These are phyloP conservation scores for Paramecium octaurelia DNA, from an alignment of 73 alveolate species.

Conservation along the genomic window DNA sequence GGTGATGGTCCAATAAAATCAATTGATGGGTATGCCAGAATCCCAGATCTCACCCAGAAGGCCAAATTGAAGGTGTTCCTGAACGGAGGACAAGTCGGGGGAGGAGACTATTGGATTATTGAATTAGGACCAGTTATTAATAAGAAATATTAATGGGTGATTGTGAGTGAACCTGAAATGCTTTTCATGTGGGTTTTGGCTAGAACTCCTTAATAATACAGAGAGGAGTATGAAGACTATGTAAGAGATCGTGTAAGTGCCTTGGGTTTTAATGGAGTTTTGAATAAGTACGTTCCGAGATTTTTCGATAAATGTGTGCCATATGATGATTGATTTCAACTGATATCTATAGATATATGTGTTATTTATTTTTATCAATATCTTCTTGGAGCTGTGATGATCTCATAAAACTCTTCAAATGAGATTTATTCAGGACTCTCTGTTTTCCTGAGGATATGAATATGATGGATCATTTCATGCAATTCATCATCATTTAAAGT, in stretches of 20 bases:
- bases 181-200: slow-evolving; percentile 36
- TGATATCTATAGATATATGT: not conserved
- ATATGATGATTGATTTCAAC: slow-evolving; percentile 43
- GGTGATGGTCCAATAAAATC: slow-evolving; percentile 18
- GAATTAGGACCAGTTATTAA: not conserved
- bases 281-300: slow-evolving; percentile 29
- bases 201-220: not conserved
- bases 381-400: slow-evolving; percentile 56
- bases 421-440: slow-evolving; percentile 17
- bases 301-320: not conserved
- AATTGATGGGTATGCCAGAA: slow-evolving; percentile 33
- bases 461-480: slow-evolving; percentile 44
- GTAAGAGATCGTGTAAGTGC: not conserved
- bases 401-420: slow-evolving; percentile 48
- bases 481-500: slow-evolving; percentile 46
- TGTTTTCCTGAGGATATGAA: slow-evolving; percentile 37
- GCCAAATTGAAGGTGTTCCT: not conserved
- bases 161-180: slow-evolving; percentile 42
- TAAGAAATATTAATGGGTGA: slow-evolving; percentile 18
- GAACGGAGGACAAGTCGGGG: not conserved
- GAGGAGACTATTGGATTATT: slow-evolving; percentile 40
- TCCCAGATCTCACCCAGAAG: not conserved
- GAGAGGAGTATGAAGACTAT: slow-evolving; percentile 30
- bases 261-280: slow-evolving; percentile 21
- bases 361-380: slow-evolving; percentile 18